phyloP scores from a whole-genome alignment of 345 rosid species.

The Linum trigynum region DNA sequence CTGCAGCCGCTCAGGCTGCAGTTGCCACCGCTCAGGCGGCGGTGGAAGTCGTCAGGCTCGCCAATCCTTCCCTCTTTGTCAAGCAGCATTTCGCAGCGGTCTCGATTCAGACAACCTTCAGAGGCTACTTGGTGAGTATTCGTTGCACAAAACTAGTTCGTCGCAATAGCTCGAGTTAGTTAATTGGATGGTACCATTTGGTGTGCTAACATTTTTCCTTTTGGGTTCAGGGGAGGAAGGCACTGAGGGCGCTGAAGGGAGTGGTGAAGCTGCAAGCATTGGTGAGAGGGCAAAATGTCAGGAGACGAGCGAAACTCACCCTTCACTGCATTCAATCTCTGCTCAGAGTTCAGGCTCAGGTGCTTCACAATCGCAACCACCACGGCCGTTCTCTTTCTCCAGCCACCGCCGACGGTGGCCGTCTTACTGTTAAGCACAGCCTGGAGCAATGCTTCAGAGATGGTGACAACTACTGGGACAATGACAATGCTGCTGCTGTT shows the following conservation, averaged over 20 bases:
- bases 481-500: neutral
- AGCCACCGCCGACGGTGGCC: slow-evolving; percentile 14
- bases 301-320: slow-evolving; percentile 31
- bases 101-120: slow-evolving; percentile 16
- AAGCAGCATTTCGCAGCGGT: slow-evolving; percentile 15
- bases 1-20: slow-evolving; percentile 20
- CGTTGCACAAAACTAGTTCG: neutral
- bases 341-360: slow-evolving; percentile 12
- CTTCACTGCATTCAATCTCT: slow-evolving; percentile 14
- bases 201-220: neutral
- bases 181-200: neutral
- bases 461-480: neutral
- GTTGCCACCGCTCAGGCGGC: slow-evolving; percentile 21
- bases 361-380: slow-evolving; percentile 13
- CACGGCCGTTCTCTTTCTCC: slow-evolving; percentile 11
- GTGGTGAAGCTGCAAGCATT: slow-evolving; percentile 37
- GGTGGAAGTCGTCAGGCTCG: slow-evolving; percentile 12
- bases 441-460: slow-evolving; percentile 4
- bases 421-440: neutral
- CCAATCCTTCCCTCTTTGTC: slow-evolving; percentile 9
- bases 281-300: slow-evolving; percentile 39
- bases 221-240: slow-evolving; percentile 17
- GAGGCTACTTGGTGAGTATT: slow-evolving; percentile 18
- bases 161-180: neutral
- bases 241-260: slow-evolving; percentile 29